Evolutionary conservation across 176 grass and related monocot species (phyloP).

Genomic region (Hyparrhenia diplandra): DNA sequence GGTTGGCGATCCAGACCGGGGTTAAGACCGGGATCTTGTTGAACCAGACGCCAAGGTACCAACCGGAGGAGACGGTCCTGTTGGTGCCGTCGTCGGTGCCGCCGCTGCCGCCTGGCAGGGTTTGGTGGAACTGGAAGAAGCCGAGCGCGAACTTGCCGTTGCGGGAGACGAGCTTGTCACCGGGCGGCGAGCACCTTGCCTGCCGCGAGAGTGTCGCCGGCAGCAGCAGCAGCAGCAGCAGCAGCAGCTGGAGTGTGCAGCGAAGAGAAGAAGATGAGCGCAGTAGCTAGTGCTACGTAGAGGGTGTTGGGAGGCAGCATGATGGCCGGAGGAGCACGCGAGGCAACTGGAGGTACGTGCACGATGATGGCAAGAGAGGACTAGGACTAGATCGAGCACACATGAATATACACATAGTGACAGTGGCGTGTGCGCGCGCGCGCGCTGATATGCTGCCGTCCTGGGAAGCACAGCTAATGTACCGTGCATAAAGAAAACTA

Average conservation of each 20-base stretch:
- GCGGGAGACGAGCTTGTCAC: conserved; percentile 16
- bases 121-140: conserved; percentile 33
- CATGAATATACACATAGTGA: no score
- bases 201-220: not conserved
- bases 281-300: no score
- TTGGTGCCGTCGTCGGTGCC: not conserved
- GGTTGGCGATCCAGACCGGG: not conserved
- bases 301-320: no score
- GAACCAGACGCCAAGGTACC: conserved; percentile 1
- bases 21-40: not conserved
- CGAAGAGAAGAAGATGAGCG: not conserved
- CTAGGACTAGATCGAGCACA: no score
- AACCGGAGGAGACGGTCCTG: not conserved
- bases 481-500: no score
- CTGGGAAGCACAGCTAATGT: no score
- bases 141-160: conserved; percentile 41
- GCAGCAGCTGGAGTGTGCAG: not conserved
- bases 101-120: not conserved
- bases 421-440: no score
- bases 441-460: no score
- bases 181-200: not conserved
- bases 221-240: not conserved
- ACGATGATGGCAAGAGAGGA: no score
- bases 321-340: no score
- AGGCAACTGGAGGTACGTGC: no score